Evolutionary conservation across 768 basidiomycete genomes (phyloP), one percentile per base, ranked within the genome.

Genomic region (Boletus barrowsii): DNA sequence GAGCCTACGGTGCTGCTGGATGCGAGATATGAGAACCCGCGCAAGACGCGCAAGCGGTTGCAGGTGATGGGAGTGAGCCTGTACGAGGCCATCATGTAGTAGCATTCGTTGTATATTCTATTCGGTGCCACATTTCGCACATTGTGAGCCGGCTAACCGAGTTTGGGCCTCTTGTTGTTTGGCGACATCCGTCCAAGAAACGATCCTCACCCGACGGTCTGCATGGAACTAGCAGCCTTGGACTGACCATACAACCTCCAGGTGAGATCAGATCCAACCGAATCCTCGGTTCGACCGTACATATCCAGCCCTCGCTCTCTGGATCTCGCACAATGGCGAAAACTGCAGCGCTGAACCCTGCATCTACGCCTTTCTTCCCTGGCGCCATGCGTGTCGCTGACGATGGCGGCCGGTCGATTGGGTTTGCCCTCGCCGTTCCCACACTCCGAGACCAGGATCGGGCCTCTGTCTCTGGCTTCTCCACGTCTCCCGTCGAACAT

Each of bases 341-440:
- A 79, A 88, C 83, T 64, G 85, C 82, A 64, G 79, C 87, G 55
- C 75, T 91, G 63, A 90, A 91, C 72, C 88, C 90, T 59, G 79
- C 88, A 57, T 92, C 89, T 54, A 84, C 84, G 68, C 90, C 90
- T 47, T 92, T 92, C 80, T 90, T 90, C 69, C 90, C 90, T 57
- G 87, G 86, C 51, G 63, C 53, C 51, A 67, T 82, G 61, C 83
- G 83, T 59, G 65, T 76, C 60, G 74, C 66, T 62, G 84, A 84
- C 53, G 83, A 86, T 54, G 84, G 85, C 50, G 74, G 72, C 11
- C 41, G 51, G 45, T 66, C 69, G 46, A 71, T 67, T 62, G 73
- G 73, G 55, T 68, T 80, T 42, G 72, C 72, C 51, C 79, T 81
- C 62, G 69, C 71, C 46, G 77, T 77, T 67, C 76, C 77, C 60